Base-by-base conservation (phyloP, 805 yeast species). In the Barnettozyma vustinii region DNA sequence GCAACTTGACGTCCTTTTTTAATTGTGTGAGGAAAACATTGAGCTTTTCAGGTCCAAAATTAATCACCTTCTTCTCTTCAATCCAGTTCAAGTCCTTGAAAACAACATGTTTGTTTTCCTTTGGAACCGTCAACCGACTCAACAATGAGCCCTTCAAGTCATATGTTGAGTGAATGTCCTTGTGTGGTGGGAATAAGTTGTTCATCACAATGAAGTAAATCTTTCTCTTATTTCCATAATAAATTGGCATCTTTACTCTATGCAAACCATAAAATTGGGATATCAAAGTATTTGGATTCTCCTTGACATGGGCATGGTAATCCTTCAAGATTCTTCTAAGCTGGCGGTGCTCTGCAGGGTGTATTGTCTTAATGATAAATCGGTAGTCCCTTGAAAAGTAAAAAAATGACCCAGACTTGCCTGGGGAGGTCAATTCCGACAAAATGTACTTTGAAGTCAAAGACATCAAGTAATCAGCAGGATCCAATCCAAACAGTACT, bases 211-310 rank as follows among this genome's bases (percentile, higher is more conserved):
- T 74, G 57, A 94, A 92, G 67, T 94, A 96, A 37, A 94, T 87
- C 63, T 87, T 91, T 47, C 90, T 76, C 39, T 76, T 78, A 45
- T 68, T 58, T 3, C 62, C 63, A 44, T 58, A 60, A 19, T 51
- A 52, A 41, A 83, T 76, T 9, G 96, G 96, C 80, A 92, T 83
- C 65, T 92, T 90, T 44, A 94, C 83, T 51, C 99, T 73, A 64
- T 94, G 98, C 46, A 94, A 73, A 0, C 99, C 99, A 68, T 94
- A 94, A 66, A 92, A 90, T 68, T 94, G 99, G n/a, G 96, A 85
- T 6, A 94, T 71, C 53, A 94, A 73, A 0, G 99, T 94, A 61
- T 87, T 82, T 23, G 97, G 97, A 61, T 92, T 85, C 15, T 74
- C 71, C 60, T 81, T 81, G 37, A 92, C 91, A 66, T 94, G 96